Evolutionary conservation across 192 early-diverging fungal species (phyloP).

Genomic region (Gamsiella multidivaricata): DNA sequence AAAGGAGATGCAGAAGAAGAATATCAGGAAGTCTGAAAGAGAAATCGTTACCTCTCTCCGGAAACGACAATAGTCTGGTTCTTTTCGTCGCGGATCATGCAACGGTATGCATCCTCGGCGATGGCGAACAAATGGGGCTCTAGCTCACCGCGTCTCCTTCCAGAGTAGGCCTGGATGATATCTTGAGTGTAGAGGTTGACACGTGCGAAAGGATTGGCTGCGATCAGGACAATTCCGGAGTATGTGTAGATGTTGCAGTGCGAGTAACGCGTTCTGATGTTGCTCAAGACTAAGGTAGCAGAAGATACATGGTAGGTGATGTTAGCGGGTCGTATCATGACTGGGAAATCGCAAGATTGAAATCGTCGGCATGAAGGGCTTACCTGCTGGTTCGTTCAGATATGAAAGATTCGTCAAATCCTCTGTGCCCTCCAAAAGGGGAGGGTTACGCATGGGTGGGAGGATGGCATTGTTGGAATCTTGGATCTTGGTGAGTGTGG

Average conservation of each 20-base stretch:
- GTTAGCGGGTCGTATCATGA: too few species aligned
- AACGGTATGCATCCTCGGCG: constrained; percentile 96
- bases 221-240: constrained; percentile 99
- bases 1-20: constrained; percentile 9
- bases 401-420: constrained; percentile 93
- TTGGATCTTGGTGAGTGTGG: constrained; percentile 75
- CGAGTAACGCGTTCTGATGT: constrained; percentile 87
- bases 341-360: neutral
- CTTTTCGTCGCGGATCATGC: constrained; percentile 90
- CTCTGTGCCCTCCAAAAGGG: constrained; percentile 87
- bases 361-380: too few species aligned
- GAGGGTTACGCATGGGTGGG: constrained; percentile 96
- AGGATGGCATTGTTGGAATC: constrained; percentile 74
- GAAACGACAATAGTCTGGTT: constrained; percentile 99
- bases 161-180: constrained; percentile 93
- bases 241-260: constrained; percentile 99
- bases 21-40: neutral
- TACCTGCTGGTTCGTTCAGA: constrained; percentile 90
- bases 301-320: neutral
- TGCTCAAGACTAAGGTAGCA: constrained; percentile 82
- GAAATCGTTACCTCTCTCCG: constrained; percentile 78
- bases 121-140: constrained; percentile 99
- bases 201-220: constrained; percentile 94
- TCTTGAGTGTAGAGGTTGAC: constrained; percentile 92
- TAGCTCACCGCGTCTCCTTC: constrained; percentile 92